phyloP scores from a whole-genome alignment of 1,139 yeast genomes.

The Scheffersomyces parashehatae region DNA sequence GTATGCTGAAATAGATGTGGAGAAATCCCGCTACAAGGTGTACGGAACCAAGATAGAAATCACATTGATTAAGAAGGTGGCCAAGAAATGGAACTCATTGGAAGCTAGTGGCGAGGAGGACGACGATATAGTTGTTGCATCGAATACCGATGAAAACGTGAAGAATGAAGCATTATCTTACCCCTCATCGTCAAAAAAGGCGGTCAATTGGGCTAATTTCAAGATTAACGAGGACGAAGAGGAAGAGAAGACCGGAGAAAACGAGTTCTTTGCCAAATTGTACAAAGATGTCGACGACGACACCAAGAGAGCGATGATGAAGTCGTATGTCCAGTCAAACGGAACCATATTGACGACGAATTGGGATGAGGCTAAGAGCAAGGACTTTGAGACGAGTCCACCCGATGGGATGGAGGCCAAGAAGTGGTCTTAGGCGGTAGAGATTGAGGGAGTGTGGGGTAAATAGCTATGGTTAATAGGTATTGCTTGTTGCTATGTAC shows the following conservation, averaged over 20 bases:
- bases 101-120: slow-evolving; percentile 25
- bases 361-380: slow-evolving; percentile 85
- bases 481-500: neutral
- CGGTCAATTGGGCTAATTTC: slow-evolving; percentile 74
- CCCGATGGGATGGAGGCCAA: slow-evolving; percentile 69
- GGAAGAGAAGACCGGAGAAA: slow-evolving; percentile 48
- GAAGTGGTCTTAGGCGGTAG: slow-evolving; percentile 30
- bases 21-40: slow-evolving; percentile 48
- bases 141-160: slow-evolving; percentile 5
- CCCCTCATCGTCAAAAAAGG: slow-evolving; percentile 63
- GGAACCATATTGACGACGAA: slow-evolving; percentile 94
- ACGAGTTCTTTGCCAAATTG: slow-evolving; percentile 72
- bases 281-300: slow-evolving; percentile 86
- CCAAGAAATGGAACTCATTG: slow-evolving; percentile 46
- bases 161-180: slow-evolving; percentile 32
- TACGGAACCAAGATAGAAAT: slow-evolving; percentile 79
- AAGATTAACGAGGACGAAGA: slow-evolving; percentile 55
- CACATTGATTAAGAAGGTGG: slow-evolving; percentile 36
- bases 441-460: too few relatives aligned
- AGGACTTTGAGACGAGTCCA: slow-evolving; percentile 68
- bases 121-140: slow-evolving; percentile 1
- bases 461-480: neutral
- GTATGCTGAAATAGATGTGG: slow-evolving; percentile 50
- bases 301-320: slow-evolving; percentile 93
- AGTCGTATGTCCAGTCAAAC: slow-evolving; percentile 87